These are phyloP conservation scores for Trichophyton verrucosum DNA, from an alignment of 2,329 filamentous ascomycete genomes.

Conservation along the genomic window DNA sequence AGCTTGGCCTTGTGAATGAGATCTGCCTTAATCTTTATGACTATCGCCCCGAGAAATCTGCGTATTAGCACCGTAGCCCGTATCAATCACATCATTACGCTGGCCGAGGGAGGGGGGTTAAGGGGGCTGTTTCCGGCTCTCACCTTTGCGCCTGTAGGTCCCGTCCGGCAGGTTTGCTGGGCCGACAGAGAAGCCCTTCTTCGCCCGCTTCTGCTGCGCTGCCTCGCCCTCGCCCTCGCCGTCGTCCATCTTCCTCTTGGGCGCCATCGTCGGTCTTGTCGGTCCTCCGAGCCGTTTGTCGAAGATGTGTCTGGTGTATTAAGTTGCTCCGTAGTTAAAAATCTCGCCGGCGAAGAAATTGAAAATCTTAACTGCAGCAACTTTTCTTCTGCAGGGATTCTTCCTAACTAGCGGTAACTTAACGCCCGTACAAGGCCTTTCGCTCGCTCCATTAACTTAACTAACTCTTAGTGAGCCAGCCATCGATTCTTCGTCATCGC, in stretches of 20 bases:
- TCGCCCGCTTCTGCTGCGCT: constrained; percentile 25
- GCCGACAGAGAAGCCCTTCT: constrained; percentile 71
- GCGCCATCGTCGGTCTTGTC: constrained; percentile 7
- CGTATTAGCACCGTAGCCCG: background rate
- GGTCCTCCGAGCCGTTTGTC: background rate
- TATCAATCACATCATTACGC: background rate
- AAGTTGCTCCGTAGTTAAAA: too few species aligned
- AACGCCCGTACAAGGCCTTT: background rate
- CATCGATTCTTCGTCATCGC: background rate
- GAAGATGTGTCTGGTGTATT: background rate
- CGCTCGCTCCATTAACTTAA: background rate
- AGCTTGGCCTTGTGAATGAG: constrained; percentile 87
- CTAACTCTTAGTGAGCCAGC: too few species aligned
- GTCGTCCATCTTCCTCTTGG: constrained; percentile 14
- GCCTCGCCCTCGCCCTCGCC: constrained; percentile 6
- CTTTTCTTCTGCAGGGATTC: background rate
- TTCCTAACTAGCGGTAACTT: background rate
- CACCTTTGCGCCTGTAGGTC: constrained; percentile 69
- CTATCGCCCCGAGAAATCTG: constrained; percentile 31
- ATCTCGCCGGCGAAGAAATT: too few species aligned
- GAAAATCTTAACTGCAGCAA: background rate
- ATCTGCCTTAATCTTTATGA: constrained; percentile 77
- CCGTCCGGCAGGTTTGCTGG: constrained; percentile 86
- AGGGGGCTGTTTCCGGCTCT: constrained; percentile 2
- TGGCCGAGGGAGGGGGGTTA: too few species aligned